Base-by-base conservation (phyloP, 2,329 filamentous ascomycete genomes). In the Sarocladium brachiariae region DNA sequence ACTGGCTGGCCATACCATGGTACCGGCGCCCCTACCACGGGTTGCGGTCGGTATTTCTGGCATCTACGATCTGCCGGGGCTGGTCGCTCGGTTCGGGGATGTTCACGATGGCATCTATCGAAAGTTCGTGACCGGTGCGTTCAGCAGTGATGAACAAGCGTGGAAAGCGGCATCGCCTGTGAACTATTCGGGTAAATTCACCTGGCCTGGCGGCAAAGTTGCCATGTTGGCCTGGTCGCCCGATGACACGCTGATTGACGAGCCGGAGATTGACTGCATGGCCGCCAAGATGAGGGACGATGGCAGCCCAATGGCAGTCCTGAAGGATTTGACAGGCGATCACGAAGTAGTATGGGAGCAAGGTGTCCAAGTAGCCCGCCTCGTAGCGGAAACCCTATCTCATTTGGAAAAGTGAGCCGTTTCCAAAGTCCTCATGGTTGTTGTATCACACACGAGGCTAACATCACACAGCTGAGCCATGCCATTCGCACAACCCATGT, bases 261-360 rank as follows among this genome's bases (percentile, higher is more conserved):
- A 72, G 63, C 71, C 74, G 39, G 84, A 88, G 68, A 71, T 76
- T 33, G 75, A 79, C 35, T 67, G 64, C 14, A 82, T 87, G 77
- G 69, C 72, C 50, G 60, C 61, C 53, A 68, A 69, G 49, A 63
- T 86, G 27, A 53, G 25, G 34, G 59, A 65, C 30, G 64, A 70
- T 65, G 63, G 65, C 65, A 53, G 74, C 46, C 50, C 55, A 10
- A 53, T 61, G 13, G 53, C 57, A 4, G 55, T 63, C 30, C 48
- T 64, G 30, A 70, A 63, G 54, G 72, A 79, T 57, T 60, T 83
- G 49, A 64, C 62, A 8, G 84, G 80, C 4, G 70, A 70, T 33
- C 86, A 89, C 64, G 78, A 87, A 64, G 75, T 77, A 55, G 69
- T 85, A 2, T 86, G 83, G 80, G 61, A 76, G 60, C 72, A 78